These are phyloP conservation scores for Fragaria ananassa DNA, from an alignment of 306 rosid species.

Conservation along the genomic window DNA sequence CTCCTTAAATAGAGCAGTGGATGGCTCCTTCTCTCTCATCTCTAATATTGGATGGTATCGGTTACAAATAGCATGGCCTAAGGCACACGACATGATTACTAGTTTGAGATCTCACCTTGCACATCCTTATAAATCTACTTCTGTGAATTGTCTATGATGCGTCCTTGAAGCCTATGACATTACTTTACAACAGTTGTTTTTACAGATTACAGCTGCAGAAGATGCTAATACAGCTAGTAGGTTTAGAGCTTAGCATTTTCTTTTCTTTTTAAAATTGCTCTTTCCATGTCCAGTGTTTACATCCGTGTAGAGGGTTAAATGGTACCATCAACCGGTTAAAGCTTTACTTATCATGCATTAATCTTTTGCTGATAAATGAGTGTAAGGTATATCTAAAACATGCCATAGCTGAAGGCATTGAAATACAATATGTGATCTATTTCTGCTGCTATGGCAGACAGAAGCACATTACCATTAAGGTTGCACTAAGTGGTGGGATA, in stretches of 20 bases:
- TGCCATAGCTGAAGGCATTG: background rate
- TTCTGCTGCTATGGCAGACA: background rate
- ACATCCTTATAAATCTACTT: background rate
- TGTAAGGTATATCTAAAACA: background rate
- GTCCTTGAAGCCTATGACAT: background rate
- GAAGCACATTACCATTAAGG: background rate
- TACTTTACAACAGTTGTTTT: background rate
- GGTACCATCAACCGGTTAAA: background rate
- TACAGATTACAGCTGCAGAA: background rate
- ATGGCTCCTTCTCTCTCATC: background rate
- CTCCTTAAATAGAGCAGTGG: background rate
- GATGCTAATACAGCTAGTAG: background rate
- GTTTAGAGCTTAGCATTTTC: background rate
- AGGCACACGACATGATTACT: background rate
- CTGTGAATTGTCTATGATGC: background rate
- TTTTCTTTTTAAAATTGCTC: background rate
- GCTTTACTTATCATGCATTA: background rate
- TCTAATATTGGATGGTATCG: background rate
- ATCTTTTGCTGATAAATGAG: background rate
- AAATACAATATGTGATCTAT: background rate
- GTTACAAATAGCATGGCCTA: background rate
- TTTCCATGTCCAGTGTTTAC: background rate
- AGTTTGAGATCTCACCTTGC: background rate
- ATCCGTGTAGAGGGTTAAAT: background rate
- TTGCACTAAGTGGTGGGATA: background rate